Evolutionary conservation across 2,329 filamentous ascomycete genomes (phyloP), one percentile per base, ranked within the genome.

Genomic region (Botrytis cinerea): DNA sequence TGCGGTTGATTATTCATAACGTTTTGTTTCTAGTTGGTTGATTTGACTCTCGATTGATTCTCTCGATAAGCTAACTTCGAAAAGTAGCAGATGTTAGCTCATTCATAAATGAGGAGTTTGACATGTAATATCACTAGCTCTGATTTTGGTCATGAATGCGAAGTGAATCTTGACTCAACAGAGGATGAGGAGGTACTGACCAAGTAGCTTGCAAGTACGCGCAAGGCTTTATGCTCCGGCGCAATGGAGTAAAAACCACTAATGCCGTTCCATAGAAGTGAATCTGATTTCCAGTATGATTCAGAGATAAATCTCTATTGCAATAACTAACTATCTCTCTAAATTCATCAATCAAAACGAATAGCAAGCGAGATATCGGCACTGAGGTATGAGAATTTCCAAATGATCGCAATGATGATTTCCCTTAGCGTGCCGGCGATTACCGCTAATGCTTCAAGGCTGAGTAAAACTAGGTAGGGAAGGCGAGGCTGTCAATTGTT

Each of bases 1-100:
- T 80, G 79, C 48, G 79, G 75, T 75, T 77, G 80, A 73, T 79
- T 79, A 67, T 81, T 81, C 80, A 80, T 81, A 38, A 61, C 66
- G 45, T 45, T 57, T 28, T 22, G 46, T 63, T 28, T 69, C 46
- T 46, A 38, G 28, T 57, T 69, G 48, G 48, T n/a, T 57, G 32
- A 71, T 63, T 48, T 28, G 28, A 54, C 57, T 62, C 35, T 62
- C 35, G 60, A 43, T 51, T 45, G 32, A 54, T 60, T 57, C 14
- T 43, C 20, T 35, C 28, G 45, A 61, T 69, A 40, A 69, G 45
- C 54, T 69, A 45, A 40, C 38, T 57, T 40, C 25, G 46, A 32
- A 38, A 18, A 51, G 40, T n/a, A 48, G 18, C n/a, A n/a, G 38
- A 46, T 16, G 40, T 62, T 48, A 69, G 63, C 54, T 60, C 6